Evolutionary conservation across 306 rosid genomes (phyloP).

Genomic region (Arachis stenosperma): DNA sequence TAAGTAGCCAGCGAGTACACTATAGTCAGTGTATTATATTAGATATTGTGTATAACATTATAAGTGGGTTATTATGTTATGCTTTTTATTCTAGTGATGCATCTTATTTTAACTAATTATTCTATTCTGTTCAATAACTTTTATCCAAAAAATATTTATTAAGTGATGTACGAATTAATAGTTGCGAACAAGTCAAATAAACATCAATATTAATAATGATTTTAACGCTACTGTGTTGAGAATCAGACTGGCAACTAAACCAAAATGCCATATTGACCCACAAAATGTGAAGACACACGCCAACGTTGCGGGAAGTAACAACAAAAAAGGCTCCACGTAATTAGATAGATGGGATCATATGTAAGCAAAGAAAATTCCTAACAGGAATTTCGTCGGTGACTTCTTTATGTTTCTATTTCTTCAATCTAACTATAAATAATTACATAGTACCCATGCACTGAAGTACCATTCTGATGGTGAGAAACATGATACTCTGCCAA

Average conservation of each 20-base stretch:
- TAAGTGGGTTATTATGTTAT: too few relatives aligned
- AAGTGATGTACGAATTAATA: too few relatives aligned
- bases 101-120: too few relatives aligned
- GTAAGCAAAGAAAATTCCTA: neutral
- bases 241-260: neutral
- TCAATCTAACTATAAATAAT: neutral
- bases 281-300: neutral
- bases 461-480: slow-evolving; percentile 1
- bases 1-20: neutral
- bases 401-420: neutral
- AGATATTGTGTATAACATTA: too few relatives aligned
- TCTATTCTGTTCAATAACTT: too few relatives aligned
- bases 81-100: too few relatives aligned
- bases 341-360: neutral
- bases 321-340: neutral
- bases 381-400: neutral
- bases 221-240: neutral
- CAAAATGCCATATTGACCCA: neutral
- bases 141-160: too few relatives aligned
- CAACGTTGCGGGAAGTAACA: neutral
- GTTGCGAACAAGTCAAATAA: neutral
- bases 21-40: neutral
- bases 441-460: neutral
- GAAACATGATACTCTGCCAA: slow-evolving; percentile 28
- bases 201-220: neutral